Conservation (phyloP, 192 early-diverging fungal species). For the Coemansia sp. region DNA sequence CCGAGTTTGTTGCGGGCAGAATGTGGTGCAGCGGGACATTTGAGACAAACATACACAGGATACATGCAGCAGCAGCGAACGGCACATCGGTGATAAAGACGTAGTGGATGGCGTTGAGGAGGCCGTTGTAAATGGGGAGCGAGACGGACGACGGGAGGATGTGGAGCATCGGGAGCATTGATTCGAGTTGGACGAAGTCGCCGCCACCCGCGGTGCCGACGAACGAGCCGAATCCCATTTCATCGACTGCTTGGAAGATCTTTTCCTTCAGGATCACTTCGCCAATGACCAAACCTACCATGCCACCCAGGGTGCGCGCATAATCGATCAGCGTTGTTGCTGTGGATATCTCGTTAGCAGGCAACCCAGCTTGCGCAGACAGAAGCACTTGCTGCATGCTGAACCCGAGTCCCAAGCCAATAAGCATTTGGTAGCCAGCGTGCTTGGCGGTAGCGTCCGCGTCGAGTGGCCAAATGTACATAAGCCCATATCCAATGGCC, state of each 20-base stretch:
- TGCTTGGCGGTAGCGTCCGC: conserved; percentile 12
- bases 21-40: conserved; percentile 44
- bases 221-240: conserved; percentile 20
- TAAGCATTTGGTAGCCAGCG: conserved; percentile 34
- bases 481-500: conserved; percentile 47
- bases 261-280: conserved; percentile 50
- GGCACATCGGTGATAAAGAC: conserved; percentile 51
- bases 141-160: conserved; percentile 19
- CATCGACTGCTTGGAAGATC: conserved; percentile 31
- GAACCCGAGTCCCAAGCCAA: conserved; percentile 51
- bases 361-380: conserved; percentile 40
- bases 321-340: conserved; percentile 54
- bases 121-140: conserved; percentile 24
- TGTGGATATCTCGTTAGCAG: conserved; percentile 40
- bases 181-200: conserved; percentile 39
- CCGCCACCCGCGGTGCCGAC: conserved; percentile 14
- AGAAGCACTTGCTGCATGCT: conserved; percentile 53
- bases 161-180: conserved; percentile 38
- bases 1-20: conserved; percentile 19
- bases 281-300: conserved; percentile 51
- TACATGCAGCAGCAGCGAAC: conserved; percentile 44
- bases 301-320: conserved; percentile 51
- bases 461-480: conserved; percentile 43
- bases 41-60: conserved; percentile 35
- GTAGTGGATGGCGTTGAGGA: conserved; percentile 39